Evolutionary conservation across 23 red algal species (phyloP), one percentile per base, ranked within the genome.

Genomic region (Chondrus crispus): DNA sequence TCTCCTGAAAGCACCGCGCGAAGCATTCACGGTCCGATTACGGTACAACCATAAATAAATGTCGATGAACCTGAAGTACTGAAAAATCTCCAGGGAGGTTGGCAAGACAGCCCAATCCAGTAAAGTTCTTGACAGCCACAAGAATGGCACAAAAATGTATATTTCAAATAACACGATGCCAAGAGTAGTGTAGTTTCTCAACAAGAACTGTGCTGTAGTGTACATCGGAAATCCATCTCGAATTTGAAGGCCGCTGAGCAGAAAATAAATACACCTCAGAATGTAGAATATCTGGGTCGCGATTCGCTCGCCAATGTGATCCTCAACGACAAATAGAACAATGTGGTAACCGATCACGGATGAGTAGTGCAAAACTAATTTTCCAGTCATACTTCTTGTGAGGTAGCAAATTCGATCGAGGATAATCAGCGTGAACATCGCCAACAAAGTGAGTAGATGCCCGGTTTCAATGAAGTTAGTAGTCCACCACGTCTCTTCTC

Each of bases 101-200:
- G 90, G 90, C 26, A 93, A 24, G 55, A 93, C 74, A 9, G 90
- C 70, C 90, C 90, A 93, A 64, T 93, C 90, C 2, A 93, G 37
- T 14, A 93, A 54, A 20, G 90, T 93, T 44, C 90, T 32, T 18
- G 84, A 43, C 48, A 86, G 36, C 47, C 74, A 93, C 46, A 93
- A 41, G 74, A 93, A 93, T 13, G 90, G 90, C 38, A 79, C 84
- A 71, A 62, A 72, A 62, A 85, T 73, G 40, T 93, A 93, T 9
- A 93, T 45, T 38, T 85, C 47, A 28, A 93, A 93, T 30, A 62
- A 48, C 55, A 92, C 68, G 33, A 93, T 54, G 13, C 90, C 90
- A 42, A 41, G 53, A 16, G 72, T 55, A 14, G 53, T 51, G 7
- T 72, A 93, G 63, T 86, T 85, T 28, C 90, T 64, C 48, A 93